Evolutionary conservation across 257 asterid species (phyloP), one percentile per base, ranked within the genome.

Genomic region (Nicotiana tabacum): DNA sequence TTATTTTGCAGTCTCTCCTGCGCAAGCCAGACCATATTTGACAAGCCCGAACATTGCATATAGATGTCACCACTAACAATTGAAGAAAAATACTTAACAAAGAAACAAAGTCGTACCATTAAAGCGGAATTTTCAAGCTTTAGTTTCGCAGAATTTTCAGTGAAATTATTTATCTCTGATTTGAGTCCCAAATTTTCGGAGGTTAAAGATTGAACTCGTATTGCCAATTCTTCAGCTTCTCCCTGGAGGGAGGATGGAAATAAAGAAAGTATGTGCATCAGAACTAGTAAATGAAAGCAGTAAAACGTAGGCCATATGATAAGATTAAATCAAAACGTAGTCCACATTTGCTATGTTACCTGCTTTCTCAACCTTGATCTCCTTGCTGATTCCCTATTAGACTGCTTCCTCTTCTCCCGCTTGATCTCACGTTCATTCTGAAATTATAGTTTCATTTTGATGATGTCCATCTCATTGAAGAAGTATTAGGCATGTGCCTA

Each of bases 321-420:
- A 24, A 48, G 11, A 74, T 3, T 3, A 3, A 74, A 27, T 48
- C 15, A 74, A 10, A 1, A 48, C 8, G 0, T 0, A 3, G 1
- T 74, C 0, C 8, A 27, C 15, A 48, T 46, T 74, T 24, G 62
- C 43, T 51, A n/a, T 2, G 0, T 81, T 60, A 96, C 99, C 97
- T 96, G 99, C 83, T 94, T 96, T 89, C 99, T 92, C 85, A 96
- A 90, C 72, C 99, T 87, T 77, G 99, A 94, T 89, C 99, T 87
- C 87, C 99, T 89, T 13, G 99, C 99, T 77, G 99, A 96, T 89
- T 96, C 99, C 69, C 98, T 89, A 78, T 96, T 96, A 58, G 99
- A 94, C 83, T 96, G 98, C 83, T 96, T 96, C 92, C 99, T 92
- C 88, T 91, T 90, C 89, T 96, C 99, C 81, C 94, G 85, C 84